Evolutionary conservation across 352 stramenopile species (phyloP).

Genomic region (Globisporangium parvum): DNA sequence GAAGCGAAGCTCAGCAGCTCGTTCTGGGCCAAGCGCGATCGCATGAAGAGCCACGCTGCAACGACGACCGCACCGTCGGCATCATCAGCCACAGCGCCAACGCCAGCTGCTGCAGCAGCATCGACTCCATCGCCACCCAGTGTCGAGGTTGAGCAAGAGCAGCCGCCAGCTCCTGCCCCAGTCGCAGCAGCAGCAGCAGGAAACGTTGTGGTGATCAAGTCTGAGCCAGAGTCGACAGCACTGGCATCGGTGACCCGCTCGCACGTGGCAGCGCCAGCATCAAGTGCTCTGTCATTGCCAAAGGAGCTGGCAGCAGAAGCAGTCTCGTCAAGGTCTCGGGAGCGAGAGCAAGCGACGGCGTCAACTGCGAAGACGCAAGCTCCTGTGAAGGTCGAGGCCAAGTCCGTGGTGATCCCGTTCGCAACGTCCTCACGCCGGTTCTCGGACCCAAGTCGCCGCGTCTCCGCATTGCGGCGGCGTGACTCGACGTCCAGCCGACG

Average conservation of each 20-base stretch:
- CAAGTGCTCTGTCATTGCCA: too few species aligned
- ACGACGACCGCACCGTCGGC: slow-evolving; percentile 1
- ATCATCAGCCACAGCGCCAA: not conserved
- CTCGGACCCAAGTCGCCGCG: slow-evolving; percentile 9
- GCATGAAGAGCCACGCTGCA: slow-evolving; percentile 33
- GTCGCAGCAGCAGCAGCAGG: too few species aligned
- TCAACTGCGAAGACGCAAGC: not conserved
- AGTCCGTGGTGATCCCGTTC: slow-evolving; percentile 7
- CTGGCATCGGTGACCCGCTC: not conserved
- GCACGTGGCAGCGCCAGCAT: not conserved
- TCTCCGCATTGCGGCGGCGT: slow-evolving; percentile 2
- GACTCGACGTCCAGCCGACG: slow-evolving; percentile 7
- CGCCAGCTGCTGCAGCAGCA: not conserved
- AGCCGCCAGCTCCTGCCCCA: too few species aligned
- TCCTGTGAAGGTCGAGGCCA: slow-evolving; percentile 1
- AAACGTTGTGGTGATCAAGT: not conserved
- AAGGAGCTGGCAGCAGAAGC: too few species aligned
- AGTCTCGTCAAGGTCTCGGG: not conserved
- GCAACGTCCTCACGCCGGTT: slow-evolving; percentile 10
- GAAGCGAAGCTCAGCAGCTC: slow-evolving; percentile 60
- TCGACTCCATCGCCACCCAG: not conserved
- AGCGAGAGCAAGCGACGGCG: too few species aligned
- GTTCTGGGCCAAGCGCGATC: slow-evolving; percentile 58
- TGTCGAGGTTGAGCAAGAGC: too few species aligned
- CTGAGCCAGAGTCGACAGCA: slow-evolving; percentile 1